A percentile compares a stretch with the other conserved stretches of the same genome.
These are phyloP conservation scores for Trypanosoma congolense DNA, from an alignment of 208 protist species.

Conservation along the genomic window DNA sequence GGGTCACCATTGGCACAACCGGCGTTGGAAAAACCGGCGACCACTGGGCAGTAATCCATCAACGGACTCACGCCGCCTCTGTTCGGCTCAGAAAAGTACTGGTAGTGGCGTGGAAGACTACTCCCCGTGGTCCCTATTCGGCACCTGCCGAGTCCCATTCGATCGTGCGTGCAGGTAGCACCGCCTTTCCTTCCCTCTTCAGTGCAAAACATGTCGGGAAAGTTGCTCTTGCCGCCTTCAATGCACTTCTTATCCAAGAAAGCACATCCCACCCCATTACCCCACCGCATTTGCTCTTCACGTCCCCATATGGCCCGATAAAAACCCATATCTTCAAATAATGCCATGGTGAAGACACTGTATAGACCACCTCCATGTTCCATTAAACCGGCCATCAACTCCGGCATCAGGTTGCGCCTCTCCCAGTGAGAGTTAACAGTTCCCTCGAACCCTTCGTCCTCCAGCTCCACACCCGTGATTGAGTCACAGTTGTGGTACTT, in stretches of 20 bases:
- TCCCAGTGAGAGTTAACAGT: constrained; percentile 32
- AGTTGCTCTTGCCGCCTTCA: constrained; percentile 11
- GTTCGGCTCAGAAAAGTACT: constrained; percentile 31
- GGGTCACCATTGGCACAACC: constrained; percentile 15
- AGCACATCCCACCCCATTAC: constrained; percentile 20
- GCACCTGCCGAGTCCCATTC: constrained; percentile 26
- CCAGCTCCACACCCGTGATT: constrained; percentile 27
- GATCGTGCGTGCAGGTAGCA: constrained; percentile 30
- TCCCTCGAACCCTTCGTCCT: constrained; percentile 21
- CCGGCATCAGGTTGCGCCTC: constrained; percentile 23
- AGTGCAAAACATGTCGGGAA: constrained; percentile 32
- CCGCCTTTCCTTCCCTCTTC: neutral
- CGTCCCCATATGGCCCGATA: constrained; percentile 25
- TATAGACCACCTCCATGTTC: constrained; percentile 13
- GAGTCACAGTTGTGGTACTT: constrained; percentile 13
- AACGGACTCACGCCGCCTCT: constrained; percentile 16
- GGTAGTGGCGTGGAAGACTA: constrained; percentile 24
- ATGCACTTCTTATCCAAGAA: constrained; percentile 27
- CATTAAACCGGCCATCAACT: constrained; percentile 25
- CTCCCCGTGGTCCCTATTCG: neutral
- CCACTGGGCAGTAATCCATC: constrained; percentile 48
- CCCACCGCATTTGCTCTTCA: constrained; percentile 29
- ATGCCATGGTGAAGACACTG: constrained; percentile 30
- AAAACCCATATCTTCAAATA: constrained; percentile 30
- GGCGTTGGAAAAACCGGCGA: constrained; percentile 15